Percentiles rank a stretch among this genome's conserved stretches.
Conservation (phyloP, 208 protist species). For the Leishmania major region DNA sequence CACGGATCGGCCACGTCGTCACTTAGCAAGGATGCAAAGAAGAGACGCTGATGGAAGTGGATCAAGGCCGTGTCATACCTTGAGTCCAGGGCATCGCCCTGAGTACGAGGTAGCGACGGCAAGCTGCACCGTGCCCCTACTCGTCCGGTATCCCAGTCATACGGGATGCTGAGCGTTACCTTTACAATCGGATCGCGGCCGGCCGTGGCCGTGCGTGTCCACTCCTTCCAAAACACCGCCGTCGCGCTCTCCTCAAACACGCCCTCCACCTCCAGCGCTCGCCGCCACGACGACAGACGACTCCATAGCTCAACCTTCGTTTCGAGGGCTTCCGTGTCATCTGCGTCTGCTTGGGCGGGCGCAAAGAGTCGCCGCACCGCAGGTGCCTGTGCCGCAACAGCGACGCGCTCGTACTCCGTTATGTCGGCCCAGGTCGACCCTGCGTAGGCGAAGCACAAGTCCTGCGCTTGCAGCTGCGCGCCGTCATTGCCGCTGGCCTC, state of each 20-base stretch:
- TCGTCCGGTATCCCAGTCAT: conserved; percentile 23
- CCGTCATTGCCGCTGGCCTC: not conserved
- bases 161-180: conserved; percentile 3
- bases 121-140: conserved; percentile 11
- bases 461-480: not conserved
- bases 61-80: not conserved
- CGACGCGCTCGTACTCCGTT: conserved; percentile 28
- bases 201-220: not conserved
- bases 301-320: conserved; percentile 1
- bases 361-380: conserved; percentile 19
- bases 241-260: conserved; percentile 24
- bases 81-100: not conserved
- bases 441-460: conserved; percentile 8
- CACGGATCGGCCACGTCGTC: not conserved
- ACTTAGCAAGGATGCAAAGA: conserved; percentile 7
- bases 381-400: conserved; percentile 15
- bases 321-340: not conserved
- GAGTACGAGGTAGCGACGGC: not conserved
- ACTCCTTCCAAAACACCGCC: conserved; percentile 14
- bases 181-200: conserved; percentile 15
- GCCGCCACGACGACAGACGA: conserved; percentile 15
- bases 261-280: conserved; percentile 11
- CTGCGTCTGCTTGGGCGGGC: not conserved
- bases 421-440: conserved; percentile 11
- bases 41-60: conserved; percentile 3